Conservation (phyloP, 2,329 filamentous ascomycete species). For the Sporothrix pallida region DNA sequence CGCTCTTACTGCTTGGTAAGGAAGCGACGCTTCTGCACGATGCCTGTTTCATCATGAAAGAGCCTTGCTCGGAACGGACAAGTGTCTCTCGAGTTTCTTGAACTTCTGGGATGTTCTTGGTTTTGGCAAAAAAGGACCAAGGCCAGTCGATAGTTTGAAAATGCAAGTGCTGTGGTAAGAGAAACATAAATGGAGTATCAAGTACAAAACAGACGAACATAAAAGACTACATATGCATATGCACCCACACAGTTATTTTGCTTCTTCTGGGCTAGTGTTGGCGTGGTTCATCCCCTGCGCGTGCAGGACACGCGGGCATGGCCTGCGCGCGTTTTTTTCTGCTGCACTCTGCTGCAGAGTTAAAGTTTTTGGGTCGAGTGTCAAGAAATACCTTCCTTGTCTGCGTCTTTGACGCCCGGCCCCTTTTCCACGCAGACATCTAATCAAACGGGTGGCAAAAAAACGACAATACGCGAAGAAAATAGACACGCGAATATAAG, state of each 20-base stretch:
- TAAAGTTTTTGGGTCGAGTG: not conserved
- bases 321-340: constrained; percentile 7
- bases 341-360: constrained; percentile 10
- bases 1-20: not conserved
- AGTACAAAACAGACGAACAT: not conserved
- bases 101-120: not conserved
- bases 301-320: not conserved
- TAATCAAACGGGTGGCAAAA: constrained; percentile 20
- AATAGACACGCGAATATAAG: not conserved
- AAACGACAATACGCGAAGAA: not conserved
- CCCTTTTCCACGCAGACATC: constrained; percentile 23
- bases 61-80: constrained; percentile 18
- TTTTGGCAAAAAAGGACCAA: not conserved
- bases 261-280: not conserved
- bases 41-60: not conserved
- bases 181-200: not conserved
- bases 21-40: constrained; percentile 20
- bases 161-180: not conserved
- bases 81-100: not conserved
- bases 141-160: not conserved
- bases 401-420: not conserved
- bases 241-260: constrained; percentile 28
- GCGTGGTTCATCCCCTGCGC: not conserved
- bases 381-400: not conserved
- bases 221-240: constrained; percentile 26